Evolutionary conservation across 2,329 filamentous ascomycete genomes (phyloP).

Genomic region (Pseudogymnoascus sp.): DNA sequence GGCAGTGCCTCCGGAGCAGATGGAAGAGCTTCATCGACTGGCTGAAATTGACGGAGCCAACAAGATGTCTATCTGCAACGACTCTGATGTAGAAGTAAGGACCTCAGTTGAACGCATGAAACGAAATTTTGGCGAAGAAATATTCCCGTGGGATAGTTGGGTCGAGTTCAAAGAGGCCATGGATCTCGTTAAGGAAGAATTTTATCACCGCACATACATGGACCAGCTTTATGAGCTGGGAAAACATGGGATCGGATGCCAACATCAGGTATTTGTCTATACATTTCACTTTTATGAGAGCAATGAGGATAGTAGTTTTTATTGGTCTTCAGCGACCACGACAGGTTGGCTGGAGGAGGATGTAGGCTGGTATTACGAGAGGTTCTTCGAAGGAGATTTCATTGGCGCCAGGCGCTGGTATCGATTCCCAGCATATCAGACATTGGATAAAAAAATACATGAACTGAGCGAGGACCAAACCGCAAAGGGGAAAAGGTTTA

Average conservation of each 20-base stretch:
- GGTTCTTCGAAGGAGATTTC: neutral
- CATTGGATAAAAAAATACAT: neutral
- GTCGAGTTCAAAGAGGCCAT: neutral
- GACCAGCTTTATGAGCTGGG: neutral
- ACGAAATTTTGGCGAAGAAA: neutral
- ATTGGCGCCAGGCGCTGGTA: neutral
- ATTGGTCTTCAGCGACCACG: conserved; percentile 3
- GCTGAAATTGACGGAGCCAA: neutral
- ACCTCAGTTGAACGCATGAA: neutral
- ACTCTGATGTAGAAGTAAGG: neutral
- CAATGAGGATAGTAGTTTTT: neutral
- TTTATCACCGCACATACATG: neutral
- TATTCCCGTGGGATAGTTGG: neutral
- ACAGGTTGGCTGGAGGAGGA: neutral
- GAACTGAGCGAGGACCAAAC: neutral
- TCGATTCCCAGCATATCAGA: neutral
- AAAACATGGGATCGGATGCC: neutral
- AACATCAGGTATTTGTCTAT: neutral
- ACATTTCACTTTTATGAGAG: neutral
- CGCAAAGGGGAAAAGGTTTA: neutral
- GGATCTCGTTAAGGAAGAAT: neutral
- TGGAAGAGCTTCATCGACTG: neutral
- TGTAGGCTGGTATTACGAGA: neutral
- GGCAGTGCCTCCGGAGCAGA: neutral
- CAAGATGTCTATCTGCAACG: neutral